Evolutionary conservation across 176 grass and related monocot species (phyloP).

Genomic region (Themeda triandra): DNA sequence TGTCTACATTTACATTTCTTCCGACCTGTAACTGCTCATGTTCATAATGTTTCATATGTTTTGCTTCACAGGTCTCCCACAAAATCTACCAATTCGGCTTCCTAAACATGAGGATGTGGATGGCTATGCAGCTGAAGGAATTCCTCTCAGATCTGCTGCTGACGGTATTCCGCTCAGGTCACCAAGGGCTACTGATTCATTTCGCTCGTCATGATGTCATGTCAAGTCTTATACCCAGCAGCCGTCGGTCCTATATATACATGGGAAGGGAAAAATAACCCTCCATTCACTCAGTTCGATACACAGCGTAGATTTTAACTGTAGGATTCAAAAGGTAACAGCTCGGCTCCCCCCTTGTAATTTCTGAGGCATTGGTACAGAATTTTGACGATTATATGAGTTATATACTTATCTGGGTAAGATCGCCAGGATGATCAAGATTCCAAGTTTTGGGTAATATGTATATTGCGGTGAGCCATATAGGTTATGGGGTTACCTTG

Average conservation of each 20-base stretch:
- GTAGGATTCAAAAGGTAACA: conserved; percentile 46
- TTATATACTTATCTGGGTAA: conserved; percentile 42
- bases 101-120: conserved; percentile 69
- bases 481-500: not conserved
- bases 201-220: conserved; percentile 31
- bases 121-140: conserved; percentile 53
- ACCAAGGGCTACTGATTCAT: conserved; percentile 51
- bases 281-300: conserved; percentile 31
- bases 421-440: conserved; percentile 31
- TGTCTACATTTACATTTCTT: not conserved
- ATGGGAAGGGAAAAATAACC: conserved; percentile 19
- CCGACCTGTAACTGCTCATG: not conserved
- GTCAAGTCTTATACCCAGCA: conserved; percentile 2
- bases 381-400: conserved; percentile 33
- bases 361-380: conserved; percentile 42
- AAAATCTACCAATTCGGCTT: conserved; percentile 44
- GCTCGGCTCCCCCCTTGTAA: conserved; percentile 36
- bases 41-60: conserved; percentile 16
- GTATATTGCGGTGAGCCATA: conserved; percentile 7
- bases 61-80: conserved; percentile 42
- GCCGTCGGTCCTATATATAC: not conserved
- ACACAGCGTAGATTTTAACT: conserved; percentile 44
- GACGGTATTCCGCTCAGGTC: conserved; percentile 84
- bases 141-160: conserved; percentile 74
- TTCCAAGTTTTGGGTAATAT: conserved; percentile 16